A percentile compares a stretch with the other conserved stretches of the same genome.
These are phyloP conservation scores for Vaccinium corymbosum DNA, from an alignment of 148 eudicot genomes.

Conservation along the genomic window DNA sequence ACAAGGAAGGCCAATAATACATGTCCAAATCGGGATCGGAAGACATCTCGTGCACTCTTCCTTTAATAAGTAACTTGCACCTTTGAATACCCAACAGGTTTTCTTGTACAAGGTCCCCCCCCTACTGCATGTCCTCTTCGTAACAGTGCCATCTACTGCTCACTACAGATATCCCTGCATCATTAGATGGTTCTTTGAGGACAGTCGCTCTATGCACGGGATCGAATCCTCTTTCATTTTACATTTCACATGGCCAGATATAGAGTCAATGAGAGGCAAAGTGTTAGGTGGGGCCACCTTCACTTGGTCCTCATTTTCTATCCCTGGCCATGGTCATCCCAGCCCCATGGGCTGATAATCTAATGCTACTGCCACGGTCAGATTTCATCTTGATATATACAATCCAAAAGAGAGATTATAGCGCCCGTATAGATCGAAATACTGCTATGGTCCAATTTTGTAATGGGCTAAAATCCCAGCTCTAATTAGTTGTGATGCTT, in stretches of 20 bases:
- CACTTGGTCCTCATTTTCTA: not conserved
- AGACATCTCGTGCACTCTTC: not conserved
- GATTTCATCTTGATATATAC: too few relatives aligned
- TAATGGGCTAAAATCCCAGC: not conserved
- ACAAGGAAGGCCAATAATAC: not conserved
- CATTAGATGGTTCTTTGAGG: not conserved
- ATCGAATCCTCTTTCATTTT: not conserved
- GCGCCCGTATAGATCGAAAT: not conserved
- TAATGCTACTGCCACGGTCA: too few relatives aligned
- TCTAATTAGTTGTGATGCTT: not conserved
- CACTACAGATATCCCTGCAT: not conserved
- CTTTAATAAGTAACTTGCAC: not conserved
- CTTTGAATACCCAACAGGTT: not conserved
- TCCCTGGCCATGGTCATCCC: not conserved
- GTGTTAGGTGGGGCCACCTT: not conserved
- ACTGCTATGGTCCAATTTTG: not conserved
- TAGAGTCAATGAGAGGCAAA: not conserved
- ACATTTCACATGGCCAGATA: not conserved
- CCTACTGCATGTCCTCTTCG: not conserved
- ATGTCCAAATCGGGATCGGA: not conserved
- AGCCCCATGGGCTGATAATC: too few relatives aligned
- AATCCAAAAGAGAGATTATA: not conserved
- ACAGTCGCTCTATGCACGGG: not conserved
- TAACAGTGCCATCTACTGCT: not conserved
- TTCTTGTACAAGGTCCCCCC: not conserved